These are phyloP conservation scores for Penicillium fuscoglaucum DNA, from an alignment of 2,329 filamentous ascomycete genomes.

Conservation along the genomic window DNA sequence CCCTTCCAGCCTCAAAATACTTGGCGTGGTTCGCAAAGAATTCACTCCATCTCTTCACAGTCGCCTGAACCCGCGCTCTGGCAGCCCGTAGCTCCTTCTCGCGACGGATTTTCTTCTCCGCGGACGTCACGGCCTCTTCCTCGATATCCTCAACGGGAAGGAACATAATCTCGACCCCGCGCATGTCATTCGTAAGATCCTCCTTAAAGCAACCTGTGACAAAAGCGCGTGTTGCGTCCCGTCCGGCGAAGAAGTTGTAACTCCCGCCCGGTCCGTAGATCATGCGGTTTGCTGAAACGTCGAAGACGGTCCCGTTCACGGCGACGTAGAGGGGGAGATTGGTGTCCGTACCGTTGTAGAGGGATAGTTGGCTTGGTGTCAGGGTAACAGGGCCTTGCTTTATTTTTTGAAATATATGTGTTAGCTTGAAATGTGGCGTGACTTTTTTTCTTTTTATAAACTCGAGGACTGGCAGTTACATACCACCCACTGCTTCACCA, in stretches of 20 bases:
- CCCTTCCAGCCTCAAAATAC: conserved; percentile 76
- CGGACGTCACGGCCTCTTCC: conserved; percentile 34
- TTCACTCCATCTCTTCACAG: conserved; percentile 75
- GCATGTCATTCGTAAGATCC: conserved; percentile 79
- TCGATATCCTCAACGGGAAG: conserved; percentile 64
- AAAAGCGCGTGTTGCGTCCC: conserved; percentile 83
- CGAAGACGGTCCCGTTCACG: conserved; percentile 69
- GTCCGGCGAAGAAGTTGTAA: conserved; percentile 84
- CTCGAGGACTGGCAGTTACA: conserved; percentile 26
- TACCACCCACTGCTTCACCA: conserved; percentile 64
- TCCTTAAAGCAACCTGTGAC: conserved; percentile 90
- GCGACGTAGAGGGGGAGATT: conserved; percentile 82
- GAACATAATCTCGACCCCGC: conserved; percentile 85
- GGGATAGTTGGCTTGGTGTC: conserved; percentile 70
- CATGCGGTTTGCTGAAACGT: conserved; percentile 57
- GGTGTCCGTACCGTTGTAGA: conserved; percentile 76
- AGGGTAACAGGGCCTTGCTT: conserved; percentile 63
- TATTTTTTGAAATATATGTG: conserved; percentile 5
- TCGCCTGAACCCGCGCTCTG: conserved; percentile 62
- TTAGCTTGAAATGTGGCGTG: neutral
- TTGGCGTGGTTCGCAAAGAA: conserved; percentile 80
- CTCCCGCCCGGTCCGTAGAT: conserved; percentile 78
- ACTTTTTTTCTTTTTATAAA: neutral
- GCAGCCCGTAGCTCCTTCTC: conserved; percentile 67
- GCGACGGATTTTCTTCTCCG: conserved; percentile 53